These are phyloP conservation scores for Penicillium parvum DNA, from an alignment of 495 filamentous ascomycete genomes.

Conservation along the genomic window DNA sequence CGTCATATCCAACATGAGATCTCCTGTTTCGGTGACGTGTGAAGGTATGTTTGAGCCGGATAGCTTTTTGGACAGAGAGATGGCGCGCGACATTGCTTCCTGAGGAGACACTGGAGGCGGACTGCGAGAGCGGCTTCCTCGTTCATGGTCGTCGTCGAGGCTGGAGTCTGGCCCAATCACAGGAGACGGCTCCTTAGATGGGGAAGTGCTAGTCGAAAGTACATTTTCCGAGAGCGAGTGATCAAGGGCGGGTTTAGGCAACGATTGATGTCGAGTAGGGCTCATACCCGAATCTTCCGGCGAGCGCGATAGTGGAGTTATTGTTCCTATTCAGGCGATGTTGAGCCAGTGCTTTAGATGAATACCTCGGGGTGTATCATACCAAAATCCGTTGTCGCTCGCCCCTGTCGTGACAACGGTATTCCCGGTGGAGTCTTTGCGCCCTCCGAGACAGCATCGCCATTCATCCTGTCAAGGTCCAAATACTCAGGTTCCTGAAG, in stretches of 20 bases:
- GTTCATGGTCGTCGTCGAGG: conserved; percentile 5
- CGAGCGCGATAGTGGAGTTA: conserved; percentile 62
- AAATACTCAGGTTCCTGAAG: conserved; percentile 82
- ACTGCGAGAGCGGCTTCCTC: conserved; percentile 53
- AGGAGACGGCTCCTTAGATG: conserved; percentile 4
- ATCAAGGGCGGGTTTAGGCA: conserved; percentile 41
- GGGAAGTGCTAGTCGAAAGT: conserved; percentile 25
- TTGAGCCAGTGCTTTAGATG: neutral
- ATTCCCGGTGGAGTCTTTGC: conserved; percentile 19
- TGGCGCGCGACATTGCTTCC: conserved; percentile 79
- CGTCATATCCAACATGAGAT: conserved; percentile 97
- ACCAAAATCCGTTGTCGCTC: conserved; percentile 51
- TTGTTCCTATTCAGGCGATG: conserved; percentile 47
- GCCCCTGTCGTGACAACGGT: conserved; percentile 38
- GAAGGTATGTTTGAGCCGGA: conserved; percentile 86
- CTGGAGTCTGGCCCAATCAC: neutral
- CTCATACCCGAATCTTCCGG: conserved; percentile 49
- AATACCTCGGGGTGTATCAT: conserved; percentile 8
- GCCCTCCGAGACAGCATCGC: conserved; percentile 24
- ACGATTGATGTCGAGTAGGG: conserved; percentile 23
- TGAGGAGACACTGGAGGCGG: conserved; percentile 69
- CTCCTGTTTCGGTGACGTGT: conserved; percentile 86
- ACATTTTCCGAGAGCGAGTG: conserved; percentile 50
- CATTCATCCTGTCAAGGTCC: conserved; percentile 52
- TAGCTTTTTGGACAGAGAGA: conserved; percentile 81